phyloP scores from a whole-genome alignment of 2,329 filamentous ascomycete genomes.

The Sporothrix mexicana region DNA sequence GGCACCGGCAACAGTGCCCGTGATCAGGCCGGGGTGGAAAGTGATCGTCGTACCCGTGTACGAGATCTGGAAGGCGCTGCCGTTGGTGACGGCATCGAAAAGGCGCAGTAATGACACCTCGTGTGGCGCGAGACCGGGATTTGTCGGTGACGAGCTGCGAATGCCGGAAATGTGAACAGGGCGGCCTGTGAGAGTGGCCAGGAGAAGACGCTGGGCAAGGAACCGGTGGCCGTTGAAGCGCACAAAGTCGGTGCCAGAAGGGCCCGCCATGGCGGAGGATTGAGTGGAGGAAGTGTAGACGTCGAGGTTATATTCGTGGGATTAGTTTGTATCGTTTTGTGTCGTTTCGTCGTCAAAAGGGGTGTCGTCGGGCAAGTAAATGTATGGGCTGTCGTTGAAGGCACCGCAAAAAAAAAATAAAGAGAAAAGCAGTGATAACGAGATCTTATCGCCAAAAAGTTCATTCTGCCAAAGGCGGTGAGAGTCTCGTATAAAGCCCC shows the following conservation, averaged over 20 bases:
- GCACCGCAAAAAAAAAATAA: constrained; percentile 10
- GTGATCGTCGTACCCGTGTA: constrained; percentile 93
- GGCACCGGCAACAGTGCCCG: constrained; percentile 77
- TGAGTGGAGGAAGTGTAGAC: not conserved
- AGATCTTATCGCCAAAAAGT: constrained; percentile 29
- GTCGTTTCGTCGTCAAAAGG: not conserved
- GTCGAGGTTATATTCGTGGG: not conserved
- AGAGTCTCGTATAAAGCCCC: too few species aligned
- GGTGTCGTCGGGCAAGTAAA: not conserved
- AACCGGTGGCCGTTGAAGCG: constrained; percentile 84
- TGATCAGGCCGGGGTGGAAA: constrained; percentile 91
- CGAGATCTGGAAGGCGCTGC: constrained; percentile 91
- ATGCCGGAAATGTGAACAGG: constrained; percentile 94
- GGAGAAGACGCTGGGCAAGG: constrained; percentile 81
- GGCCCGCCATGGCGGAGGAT: constrained; percentile 30
- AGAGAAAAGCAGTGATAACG: constrained; percentile 24
- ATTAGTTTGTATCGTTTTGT: not conserved
- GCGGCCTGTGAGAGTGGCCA: constrained; percentile 88
- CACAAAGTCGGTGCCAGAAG: constrained; percentile 35
- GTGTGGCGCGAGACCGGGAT: constrained; percentile 86
- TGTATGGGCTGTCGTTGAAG: not conserved
- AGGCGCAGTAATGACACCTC: constrained; percentile 96
- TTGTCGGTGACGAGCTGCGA: constrained; percentile 81
- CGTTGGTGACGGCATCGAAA: constrained; percentile 93
- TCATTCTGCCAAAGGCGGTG: constrained; percentile 36